phyloP scores from a whole-genome alignment of 1,284 basidiomycete species.

The Fomitopsis pinicola region DNA sequence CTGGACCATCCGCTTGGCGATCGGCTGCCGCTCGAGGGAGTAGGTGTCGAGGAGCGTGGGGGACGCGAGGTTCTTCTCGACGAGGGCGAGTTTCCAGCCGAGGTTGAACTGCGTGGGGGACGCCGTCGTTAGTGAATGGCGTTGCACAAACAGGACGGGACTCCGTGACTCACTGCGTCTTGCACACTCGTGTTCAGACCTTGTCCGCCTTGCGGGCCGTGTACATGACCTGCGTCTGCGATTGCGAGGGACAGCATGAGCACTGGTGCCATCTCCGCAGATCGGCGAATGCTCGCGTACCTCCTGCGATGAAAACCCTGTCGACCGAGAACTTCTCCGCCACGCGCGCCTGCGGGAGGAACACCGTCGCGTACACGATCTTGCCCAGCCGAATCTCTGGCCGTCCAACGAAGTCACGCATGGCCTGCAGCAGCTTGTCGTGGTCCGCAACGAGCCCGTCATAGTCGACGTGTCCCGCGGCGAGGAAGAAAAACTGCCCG shows the following conservation, averaged over 20 bases:
- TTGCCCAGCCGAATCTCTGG: conserved; percentile 7
- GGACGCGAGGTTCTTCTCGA: conserved; percentile 19
- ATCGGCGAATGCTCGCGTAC: conserved; percentile 13
- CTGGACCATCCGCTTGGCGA: conserved; percentile 23
- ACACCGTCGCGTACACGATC: conserved; percentile 6
- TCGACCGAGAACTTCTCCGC: conserved; percentile 31
- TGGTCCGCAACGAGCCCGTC: neutral
- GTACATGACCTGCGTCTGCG: conserved; percentile 25
- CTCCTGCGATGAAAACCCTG: conserved; percentile 33
- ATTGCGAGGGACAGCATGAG: too few relatives aligned
- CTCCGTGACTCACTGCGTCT: conserved; percentile 1
- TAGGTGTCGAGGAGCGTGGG: conserved; percentile 23
- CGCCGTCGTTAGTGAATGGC: neutral
- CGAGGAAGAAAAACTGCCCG: neutral
- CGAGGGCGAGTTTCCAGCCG: conserved; percentile 30
- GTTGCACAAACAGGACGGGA: neutral
- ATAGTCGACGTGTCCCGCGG: conserved; percentile 3
- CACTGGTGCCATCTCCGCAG: neutral
- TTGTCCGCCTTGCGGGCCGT: conserved; percentile 28
- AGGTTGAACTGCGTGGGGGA: conserved; percentile 25
- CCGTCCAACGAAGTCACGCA: conserved; percentile 3
- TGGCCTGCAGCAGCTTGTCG: neutral
- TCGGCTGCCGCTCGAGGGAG: conserved; percentile 25
- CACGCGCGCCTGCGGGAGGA: conserved; percentile 32
- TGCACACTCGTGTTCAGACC: conserved; percentile 10